Base-by-base conservation (phyloP, 1,284 basidiomycete species). In the Malassezia equina region DNA sequence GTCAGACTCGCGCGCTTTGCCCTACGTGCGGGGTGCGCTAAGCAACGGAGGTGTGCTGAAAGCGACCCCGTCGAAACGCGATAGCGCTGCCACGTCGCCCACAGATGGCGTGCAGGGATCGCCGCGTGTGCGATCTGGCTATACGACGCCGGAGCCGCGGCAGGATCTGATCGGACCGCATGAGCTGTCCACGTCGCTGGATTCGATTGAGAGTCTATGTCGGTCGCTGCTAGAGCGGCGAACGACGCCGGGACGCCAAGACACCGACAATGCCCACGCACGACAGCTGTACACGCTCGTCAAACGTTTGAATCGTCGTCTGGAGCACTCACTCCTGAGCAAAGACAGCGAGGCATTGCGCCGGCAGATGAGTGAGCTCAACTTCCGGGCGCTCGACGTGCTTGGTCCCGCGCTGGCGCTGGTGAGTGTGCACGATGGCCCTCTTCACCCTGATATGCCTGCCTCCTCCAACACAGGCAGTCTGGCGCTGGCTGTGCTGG, bases 11-110 rank as follows among this genome's bases (percentile, higher is more conserved):
- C 55, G 55, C 25, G 55, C 50, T 6, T 24, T 48, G 21, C 49
- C 44, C 4, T 47, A 52, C 29, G 49, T 57, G 24, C 55, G 55
- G 2, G 47, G 45, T 28, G 55, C 55, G 15, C 41, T 57, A 12
- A 52, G 50, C 55, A 42, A 43, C n/a, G 55, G 49, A 21, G 54
- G 48, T 12, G 40, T 51, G 12, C 42, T 40, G 27, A 47, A 31
- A 19, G 12, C 23, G 15, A 39, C 13, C 27, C 32, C 21, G 8
- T 25, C 21, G 19, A 21, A 7, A 19, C 17, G 36, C 11, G 12
- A 39, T 21, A 21, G 3, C 5, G 17, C 1, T 19, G 36, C 9
- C 19, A 39, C 36, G 17, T 39, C 36, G 19, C 36, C 36, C 3
- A 39, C 19, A 9, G 36, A 39, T 9, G 8, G 7, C 4, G 15